Base-by-base conservation (phyloP, 148 eudicot genomes). In the Arbutus unedo region DNA sequence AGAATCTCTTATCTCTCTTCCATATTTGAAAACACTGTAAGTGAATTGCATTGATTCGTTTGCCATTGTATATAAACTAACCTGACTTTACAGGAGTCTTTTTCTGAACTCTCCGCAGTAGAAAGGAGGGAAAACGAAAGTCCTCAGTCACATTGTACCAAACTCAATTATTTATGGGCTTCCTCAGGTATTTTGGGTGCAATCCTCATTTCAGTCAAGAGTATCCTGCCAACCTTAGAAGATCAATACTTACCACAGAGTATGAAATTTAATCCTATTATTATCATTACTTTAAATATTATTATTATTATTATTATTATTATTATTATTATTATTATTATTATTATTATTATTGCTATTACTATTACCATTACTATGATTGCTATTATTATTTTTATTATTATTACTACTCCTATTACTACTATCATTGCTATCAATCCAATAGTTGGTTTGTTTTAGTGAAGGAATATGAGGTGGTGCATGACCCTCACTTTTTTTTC, bases 141-240 rank as follows among this genome's bases (percentile, higher is more conserved):
- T 18, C 8, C 74, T 49, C 38, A 2, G 41, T 41, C 45, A 47
- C 41, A 82, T 38, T 49, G 70, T 55, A 48, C 18, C 79, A 79
- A 85, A 71, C 64, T 60, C 43, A 44, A 11, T 60, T 57, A 23
- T 18, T 78, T 59, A 45, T 56, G 16, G 70, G 31, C 10, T 41
- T 78, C 71, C n/a, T 64, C 79, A 90, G 92, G 66, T 86, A 85
- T 57, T 86, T 78, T 56, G 87, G 92, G 51, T 88, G 92, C 88
- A 90, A 88, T 84, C 77, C 85, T 51, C 72, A 74, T 47, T 70
- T 88, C 71, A 83, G 79, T 80, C 81, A 68, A 85, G 83, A 74
- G 54, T 60, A 81, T 79, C 77, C 87, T 54, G 75, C 80, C 76
- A 83, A 55, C 78, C 45, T 85, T 73, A 66, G 83, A 79, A 83